Evolutionary conservation across 1,284 basidiomycete genomes (phyloP).

Genomic region (Volvariella volvacea): DNA sequence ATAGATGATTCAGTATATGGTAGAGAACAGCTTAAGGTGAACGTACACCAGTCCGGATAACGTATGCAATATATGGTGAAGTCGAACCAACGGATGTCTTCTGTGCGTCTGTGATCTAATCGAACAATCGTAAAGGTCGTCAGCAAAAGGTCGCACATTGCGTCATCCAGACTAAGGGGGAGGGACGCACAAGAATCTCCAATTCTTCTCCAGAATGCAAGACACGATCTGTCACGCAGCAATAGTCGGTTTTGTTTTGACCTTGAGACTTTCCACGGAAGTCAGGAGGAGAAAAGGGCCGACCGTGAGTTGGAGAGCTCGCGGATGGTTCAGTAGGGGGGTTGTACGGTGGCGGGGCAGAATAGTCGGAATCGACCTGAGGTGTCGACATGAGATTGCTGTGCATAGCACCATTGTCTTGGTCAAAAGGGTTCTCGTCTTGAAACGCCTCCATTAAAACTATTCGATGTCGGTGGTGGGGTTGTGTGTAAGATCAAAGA

Average conservation of each 20-base stretch:
- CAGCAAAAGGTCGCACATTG: neutral
- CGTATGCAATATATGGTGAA: conserved; percentile 92
- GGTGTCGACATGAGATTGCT: conserved; percentile 19
- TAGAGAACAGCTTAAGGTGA: conserved; percentile 1
- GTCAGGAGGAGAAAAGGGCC: conserved; percentile 47
- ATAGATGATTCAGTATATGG: conserved; percentile 4
- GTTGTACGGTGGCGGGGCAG: conserved; percentile 51
- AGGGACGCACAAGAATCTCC: conserved; percentile 61
- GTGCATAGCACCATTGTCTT: conserved; percentile 41
- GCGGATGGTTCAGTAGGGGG: conserved; percentile 35
- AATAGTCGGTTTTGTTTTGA: conserved; percentile 63
- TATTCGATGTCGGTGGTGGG: conserved; percentile 9
- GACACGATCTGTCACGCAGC: conserved; percentile 66
- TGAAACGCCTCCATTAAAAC: conserved; percentile 59
- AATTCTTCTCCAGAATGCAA: conserved; percentile 75
- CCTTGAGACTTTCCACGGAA: conserved; percentile 45
- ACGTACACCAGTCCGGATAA: conserved; percentile 86
- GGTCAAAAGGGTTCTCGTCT: conserved; percentile 77
- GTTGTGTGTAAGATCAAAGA: neutral
- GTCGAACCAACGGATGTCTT: conserved; percentile 87
- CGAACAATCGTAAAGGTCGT: neutral
- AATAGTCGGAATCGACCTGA: conserved; percentile 67
- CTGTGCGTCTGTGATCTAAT: conserved; percentile 87
- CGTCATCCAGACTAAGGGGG: neutral
- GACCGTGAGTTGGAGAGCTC: conserved; percentile 31